Base-by-base conservation (phyloP, 495 filamentous ascomycete species). In the Penicillium dipodomyicola region DNA sequence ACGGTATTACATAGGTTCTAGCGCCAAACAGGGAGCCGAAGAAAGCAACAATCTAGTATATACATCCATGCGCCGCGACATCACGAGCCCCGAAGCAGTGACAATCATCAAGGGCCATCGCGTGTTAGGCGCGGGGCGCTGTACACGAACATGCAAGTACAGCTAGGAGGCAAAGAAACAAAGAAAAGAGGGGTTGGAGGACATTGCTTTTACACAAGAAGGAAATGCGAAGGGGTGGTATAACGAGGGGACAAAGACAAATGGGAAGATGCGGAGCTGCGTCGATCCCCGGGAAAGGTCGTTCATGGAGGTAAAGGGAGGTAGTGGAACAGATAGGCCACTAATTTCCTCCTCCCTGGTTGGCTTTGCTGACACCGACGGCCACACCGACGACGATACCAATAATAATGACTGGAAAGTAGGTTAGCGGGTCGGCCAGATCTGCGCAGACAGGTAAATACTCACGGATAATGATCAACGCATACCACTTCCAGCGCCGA, bases 401-500 rank as follows among this genome's bases (percentile, higher is more conserved):
- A 50, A 83, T 80, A 64, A 82, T 77, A 43, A 82, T 64, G 59
- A 82, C 74, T 77, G 59, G 37, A 30, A 60, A 49, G 1, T 49
- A 15, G 10, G 45, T 57, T 48, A 41, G 32, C 42, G 45, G 30
- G 25, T 4, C 1, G 27, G 1, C 11, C n/a, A 27, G 10, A 25
- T 14, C 23, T 37, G 42, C 19, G 23, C 9, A 43, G 37, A 54
- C 10, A 45, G 5, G 19, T 58, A 57, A 44, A 52, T 45, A 90
- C 88, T 75, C 84, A 92, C 89, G 77, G 59, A 81, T 67, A 61
- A 97, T 89, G 63, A 87, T 82, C 67, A 97, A 72, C 73, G 92
- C 96, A 67, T 90, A 93, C 94, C 94, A 98, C 89, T 97, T 98
- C 91, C 96, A 97, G 77, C 85, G 89, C 59, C 90, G 83, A 35